phyloP scores from a whole-genome alignment of 169 alveolate genomes.

The Neospora caninum region DNA sequence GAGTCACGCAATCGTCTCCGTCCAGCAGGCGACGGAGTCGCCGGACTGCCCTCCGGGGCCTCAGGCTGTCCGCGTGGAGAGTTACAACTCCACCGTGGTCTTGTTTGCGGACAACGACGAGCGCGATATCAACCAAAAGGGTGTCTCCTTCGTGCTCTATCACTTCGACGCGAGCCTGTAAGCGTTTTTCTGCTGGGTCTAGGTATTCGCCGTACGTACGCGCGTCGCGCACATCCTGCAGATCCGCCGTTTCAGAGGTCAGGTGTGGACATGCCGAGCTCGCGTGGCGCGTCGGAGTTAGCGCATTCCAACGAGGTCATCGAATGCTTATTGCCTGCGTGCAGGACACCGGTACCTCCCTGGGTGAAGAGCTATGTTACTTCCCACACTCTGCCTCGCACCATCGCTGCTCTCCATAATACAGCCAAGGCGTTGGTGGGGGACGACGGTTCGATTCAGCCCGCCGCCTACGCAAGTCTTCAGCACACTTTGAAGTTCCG shows the following conservation, averaged over 20 bases:
- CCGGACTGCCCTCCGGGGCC: slow-evolving; percentile 46
- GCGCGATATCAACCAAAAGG: background rate
- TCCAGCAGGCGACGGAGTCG: slow-evolving; percentile 53
- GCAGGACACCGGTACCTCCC: slow-evolving; percentile 55
- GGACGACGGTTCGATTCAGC: background rate
- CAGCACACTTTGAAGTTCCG: background rate
- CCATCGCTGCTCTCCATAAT: slow-evolving; percentile 12
- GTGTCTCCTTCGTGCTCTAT: slow-evolving; percentile 26
- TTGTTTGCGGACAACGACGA: slow-evolving; percentile 42
- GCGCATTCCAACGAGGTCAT: background rate
- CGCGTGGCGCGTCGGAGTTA: background rate
- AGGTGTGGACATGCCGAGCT: background rate
- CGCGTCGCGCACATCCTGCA: no score
- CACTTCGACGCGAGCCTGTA: slow-evolving; percentile 54
- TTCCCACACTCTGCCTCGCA: slow-evolving; percentile 19
- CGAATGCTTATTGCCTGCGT: background rate
- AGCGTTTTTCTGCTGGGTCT: background rate
- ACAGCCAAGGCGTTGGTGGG: slow-evolving; percentile 12
- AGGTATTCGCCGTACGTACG: no score
- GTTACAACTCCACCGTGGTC: slow-evolving; percentile 7
- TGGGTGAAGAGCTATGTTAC: slow-evolving; percentile 35
- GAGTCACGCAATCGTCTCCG: slow-evolving; percentile 41
- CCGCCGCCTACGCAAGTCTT: background rate
- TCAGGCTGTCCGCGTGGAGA: slow-evolving; percentile 29
- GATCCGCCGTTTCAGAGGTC: background rate